Evolutionary conservation across 352 stramenopile species (phyloP).

Genomic region (Vaucheria bursata): DNA sequence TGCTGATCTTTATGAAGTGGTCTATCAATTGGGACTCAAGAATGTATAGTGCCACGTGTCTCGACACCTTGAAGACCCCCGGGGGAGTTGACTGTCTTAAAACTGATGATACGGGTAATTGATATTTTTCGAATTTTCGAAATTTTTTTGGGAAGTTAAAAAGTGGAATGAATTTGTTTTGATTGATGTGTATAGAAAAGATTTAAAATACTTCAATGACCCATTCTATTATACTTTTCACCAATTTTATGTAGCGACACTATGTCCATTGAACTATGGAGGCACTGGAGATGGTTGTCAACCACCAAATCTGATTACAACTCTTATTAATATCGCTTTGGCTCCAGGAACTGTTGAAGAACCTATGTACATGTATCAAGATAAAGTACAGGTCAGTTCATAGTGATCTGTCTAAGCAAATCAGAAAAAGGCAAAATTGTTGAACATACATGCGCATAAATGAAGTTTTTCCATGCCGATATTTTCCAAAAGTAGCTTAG

Average conservation of each 20-base stretch:
- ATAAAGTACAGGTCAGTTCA: constrained; percentile 59
- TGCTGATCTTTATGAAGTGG: constrained; percentile 99
- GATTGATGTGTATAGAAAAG: background rate
- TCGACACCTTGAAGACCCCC: constrained; percentile 41
- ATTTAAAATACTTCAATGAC: background rate
- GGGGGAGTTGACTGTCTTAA: background rate
- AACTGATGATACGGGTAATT: too few species aligned
- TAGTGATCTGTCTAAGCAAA: background rate
- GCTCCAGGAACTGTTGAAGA: constrained; percentile 81
- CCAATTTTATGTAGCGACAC: too few species aligned
- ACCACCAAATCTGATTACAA: constrained; percentile 93
- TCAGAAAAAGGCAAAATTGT: background rate
- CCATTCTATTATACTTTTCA: background rate
- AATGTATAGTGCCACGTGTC: constrained; percentile 70
- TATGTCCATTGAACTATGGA: constrained; percentile 84
- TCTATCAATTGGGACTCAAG: constrained; percentile 92
- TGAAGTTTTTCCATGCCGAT: background rate
- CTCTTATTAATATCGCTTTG: constrained; percentile 97
- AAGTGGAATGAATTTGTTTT: background rate
- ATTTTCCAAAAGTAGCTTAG: constrained; percentile 45
- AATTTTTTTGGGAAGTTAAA: background rate
- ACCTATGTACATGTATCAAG: constrained; percentile 86
- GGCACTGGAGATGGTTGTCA: constrained; percentile 84
- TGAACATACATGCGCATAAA: background rate
- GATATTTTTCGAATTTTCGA: background rate